A percentile compares a stretch with the other conserved stretches of the same genome.
Evolutionary conservation across 1,139 yeast species (phyloP).

Genomic region (Geotrichum aggregatum): DNA sequence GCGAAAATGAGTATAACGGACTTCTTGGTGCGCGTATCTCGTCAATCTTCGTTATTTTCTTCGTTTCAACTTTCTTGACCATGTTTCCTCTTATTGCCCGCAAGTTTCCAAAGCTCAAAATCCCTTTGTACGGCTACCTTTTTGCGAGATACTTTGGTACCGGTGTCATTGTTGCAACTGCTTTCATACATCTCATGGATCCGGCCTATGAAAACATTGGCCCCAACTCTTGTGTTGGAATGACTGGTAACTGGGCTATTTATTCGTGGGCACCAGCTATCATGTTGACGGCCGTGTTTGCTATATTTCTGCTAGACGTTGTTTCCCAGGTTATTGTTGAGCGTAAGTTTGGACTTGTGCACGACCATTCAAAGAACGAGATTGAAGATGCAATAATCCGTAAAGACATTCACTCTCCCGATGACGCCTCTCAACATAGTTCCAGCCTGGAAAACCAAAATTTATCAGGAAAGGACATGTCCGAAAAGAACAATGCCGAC

Average conservation of each 20-base stretch:
- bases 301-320: slow-evolving; percentile 12
- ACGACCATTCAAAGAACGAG: slow-evolving; percentile 5
- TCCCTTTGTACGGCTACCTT: slow-evolving; percentile 60
- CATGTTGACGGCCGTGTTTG: slow-evolving; percentile 11
- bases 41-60: slow-evolving; percentile 62
- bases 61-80: slow-evolving; percentile 54
- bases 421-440: not conserved
- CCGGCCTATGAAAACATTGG: slow-evolving; percentile 16
- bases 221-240: slow-evolving; percentile 16
- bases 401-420: not conserved
- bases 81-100: slow-evolving; percentile 40
- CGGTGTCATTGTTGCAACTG: slow-evolving; percentile 76
- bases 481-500: not conserved
- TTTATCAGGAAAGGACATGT: no score
- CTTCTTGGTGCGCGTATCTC: slow-evolving; percentile 65
- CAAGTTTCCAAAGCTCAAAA: slow-evolving; percentile 22
- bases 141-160: slow-evolving; percentile 70
- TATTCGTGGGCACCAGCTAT: slow-evolving; percentile 18
- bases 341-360: slow-evolving; percentile 9
- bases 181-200: slow-evolving; percentile 65
- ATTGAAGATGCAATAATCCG: slow-evolving; percentile 9
- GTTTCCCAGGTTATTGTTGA: slow-evolving; percentile 12
- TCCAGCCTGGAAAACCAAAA: not conserved
- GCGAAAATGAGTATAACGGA: slow-evolving; percentile 41
- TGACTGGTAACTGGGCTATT: slow-evolving; percentile 14